Percentiles rank a stretch among this genome's conserved stretches.
These are phyloP conservation scores for Circinella minor DNA, from an alignment of 371 early-diverging fungal species.

Conservation along the genomic window DNA sequence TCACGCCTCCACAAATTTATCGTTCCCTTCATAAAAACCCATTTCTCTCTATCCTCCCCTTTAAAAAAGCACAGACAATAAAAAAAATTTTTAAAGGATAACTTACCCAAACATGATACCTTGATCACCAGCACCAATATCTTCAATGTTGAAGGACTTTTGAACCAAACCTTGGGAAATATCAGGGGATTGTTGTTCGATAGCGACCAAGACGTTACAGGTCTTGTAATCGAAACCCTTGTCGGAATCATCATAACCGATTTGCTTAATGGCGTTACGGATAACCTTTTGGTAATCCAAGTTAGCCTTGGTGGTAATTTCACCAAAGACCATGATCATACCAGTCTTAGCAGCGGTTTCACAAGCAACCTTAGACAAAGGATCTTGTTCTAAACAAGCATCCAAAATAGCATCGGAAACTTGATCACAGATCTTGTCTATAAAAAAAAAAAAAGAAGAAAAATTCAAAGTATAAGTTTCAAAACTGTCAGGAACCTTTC, in stretches of 20 bases:
- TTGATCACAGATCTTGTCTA: conserved; percentile 99
- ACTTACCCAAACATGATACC: conserved; percentile 92
- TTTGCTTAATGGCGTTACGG: conserved; percentile 96
- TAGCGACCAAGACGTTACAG: conserved; percentile 98
- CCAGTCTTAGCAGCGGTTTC: conserved; percentile 99
- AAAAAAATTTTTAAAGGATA: not conserved
- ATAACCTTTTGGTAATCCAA: conserved; percentile 99
- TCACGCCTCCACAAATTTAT: no score
- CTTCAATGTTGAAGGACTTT: conserved; percentile 88
- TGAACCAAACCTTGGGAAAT: conserved; percentile 96
- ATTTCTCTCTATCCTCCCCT: no score
- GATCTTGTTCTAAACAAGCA: conserved; percentile 96
- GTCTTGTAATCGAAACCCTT: conserved; percentile 99
- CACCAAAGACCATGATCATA: conserved; percentile 99
- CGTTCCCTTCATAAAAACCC: no score
- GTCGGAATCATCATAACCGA: conserved; percentile 96
- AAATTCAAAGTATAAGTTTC: no score
- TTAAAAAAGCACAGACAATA: not conserved
- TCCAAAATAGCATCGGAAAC: conserved; percentile 98
- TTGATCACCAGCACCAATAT: conserved; percentile 99
- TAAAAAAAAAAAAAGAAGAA: not conserved
- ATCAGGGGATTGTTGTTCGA: conserved; percentile 99
- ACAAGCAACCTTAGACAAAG: conserved; percentile 98
- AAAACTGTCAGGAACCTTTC: not conserved
- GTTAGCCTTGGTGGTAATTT: conserved; percentile 97